phyloP scores from a whole-genome alignment of 1,139 yeast genomes.

The Saccharomycopsis phalli region DNA sequence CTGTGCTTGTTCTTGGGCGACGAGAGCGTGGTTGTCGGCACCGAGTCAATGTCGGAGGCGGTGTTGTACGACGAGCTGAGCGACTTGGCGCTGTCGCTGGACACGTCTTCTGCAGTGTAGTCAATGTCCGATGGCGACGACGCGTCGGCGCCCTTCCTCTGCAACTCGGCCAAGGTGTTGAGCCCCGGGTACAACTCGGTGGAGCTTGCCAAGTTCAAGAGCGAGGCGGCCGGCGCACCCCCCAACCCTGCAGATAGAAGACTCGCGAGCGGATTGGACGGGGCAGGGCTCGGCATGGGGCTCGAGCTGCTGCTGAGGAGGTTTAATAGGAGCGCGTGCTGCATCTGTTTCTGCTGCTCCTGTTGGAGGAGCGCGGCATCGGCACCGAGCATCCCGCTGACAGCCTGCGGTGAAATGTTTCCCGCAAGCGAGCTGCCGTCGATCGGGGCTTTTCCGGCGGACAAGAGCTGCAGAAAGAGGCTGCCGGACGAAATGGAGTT shows the following conservation, averaged over 20 bases:
- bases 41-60: slow-evolving; percentile 5
- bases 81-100: slow-evolving; percentile 1
- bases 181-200: slow-evolving; percentile 19
- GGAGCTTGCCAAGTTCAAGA: slow-evolving; percentile 16
- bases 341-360: slow-evolving; percentile 22
- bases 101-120: neutral
- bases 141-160: slow-evolving; percentile 3
- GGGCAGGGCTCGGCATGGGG: slow-evolving; percentile 16
- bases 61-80: neutral
- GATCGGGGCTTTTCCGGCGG: slow-evolving; percentile 3
- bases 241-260: slow-evolving; percentile 3
- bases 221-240: slow-evolving; percentile 12
- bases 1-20: slow-evolving; percentile 24
- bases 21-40: slow-evolving; percentile 6
- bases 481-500: neutral
- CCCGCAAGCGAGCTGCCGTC: neutral
- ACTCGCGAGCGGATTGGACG: neutral
- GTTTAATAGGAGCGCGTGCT: slow-evolving; percentile 23
- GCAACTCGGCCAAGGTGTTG: slow-evolving; percentile 16
- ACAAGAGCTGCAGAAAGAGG: neutral
- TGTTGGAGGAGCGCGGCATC: slow-evolving; percentile 13
- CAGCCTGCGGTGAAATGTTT: neutral
- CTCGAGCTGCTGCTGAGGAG: slow-evolving; percentile 23
- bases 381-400: neutral
- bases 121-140: neutral